phyloP scores from a whole-genome alignment of 352 stramenopile species.

The Halophytophthora batemanensis region DNA sequence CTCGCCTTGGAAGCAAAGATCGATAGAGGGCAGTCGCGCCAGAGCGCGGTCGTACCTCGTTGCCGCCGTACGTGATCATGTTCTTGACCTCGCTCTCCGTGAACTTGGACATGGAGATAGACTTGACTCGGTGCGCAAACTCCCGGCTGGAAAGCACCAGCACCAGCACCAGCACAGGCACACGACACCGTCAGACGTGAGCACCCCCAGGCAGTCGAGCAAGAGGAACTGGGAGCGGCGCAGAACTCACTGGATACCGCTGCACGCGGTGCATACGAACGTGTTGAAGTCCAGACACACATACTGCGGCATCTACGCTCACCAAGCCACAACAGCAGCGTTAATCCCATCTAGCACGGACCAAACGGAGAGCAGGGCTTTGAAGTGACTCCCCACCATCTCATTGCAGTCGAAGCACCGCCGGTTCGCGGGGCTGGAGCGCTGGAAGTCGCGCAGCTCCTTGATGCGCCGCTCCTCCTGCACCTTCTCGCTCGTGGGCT shows the following conservation, averaged over 20 bases:
- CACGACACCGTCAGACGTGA: neutral
- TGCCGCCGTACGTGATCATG: conserved; percentile 86
- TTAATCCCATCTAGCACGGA: neutral
- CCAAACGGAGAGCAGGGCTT: neutral
- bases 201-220: neutral
- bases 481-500: conserved; percentile 63
- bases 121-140: conserved; percentile 92
- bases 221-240: neutral
- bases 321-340: conserved; percentile 2
- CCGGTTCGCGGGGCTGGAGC: conserved; percentile 61
- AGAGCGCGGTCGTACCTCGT: conserved; percentile 52
- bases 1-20: too few relatives aligned
- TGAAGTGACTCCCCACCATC: conserved; percentile 47
- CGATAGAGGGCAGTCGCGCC: too few relatives aligned
- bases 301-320: conserved; percentile 87
- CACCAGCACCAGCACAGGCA: conserved; percentile 1
- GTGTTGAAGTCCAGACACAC: conserved; percentile 92
- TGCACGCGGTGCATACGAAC: conserved; percentile 93
- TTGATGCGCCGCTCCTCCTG: conserved; percentile 82
- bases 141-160: conserved; percentile 55
- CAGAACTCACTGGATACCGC: conserved; percentile 86
- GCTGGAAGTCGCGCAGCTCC: conserved; percentile 85
- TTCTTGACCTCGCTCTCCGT: conserved; percentile 90
- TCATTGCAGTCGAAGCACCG: conserved; percentile 91
- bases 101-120: conserved; percentile 93